These are phyloP conservation scores for Salix brachista DNA, from an alignment of 345 rosid species.

Conservation along the genomic window DNA sequence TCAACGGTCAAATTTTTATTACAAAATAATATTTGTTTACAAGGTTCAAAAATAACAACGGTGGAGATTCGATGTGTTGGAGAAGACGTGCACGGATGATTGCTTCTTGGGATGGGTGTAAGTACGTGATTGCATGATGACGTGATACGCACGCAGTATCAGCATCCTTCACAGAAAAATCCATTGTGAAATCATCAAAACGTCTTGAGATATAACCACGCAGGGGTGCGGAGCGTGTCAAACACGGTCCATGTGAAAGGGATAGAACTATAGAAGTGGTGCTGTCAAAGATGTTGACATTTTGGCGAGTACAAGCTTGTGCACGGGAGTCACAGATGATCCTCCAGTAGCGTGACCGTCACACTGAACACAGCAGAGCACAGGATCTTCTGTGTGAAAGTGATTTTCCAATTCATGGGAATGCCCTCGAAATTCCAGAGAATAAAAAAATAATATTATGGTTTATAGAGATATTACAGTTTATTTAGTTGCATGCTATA, in stretches of 20 bases:
- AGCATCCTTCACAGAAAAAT: slow-evolving; percentile 1
- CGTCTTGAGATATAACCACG: neutral
- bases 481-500: too few species aligned
- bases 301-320: neutral
- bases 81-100: neutral
- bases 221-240: neutral
- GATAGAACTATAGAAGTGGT: neutral
- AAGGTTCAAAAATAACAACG: neutral
- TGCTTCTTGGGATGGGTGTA: slow-evolving; percentile 12
- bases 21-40: too few species aligned
- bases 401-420: neutral
- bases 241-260: neutral
- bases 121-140: slow-evolving; percentile 15
- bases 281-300: neutral
- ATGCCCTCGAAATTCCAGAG: neutral
- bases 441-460: too few species aligned
- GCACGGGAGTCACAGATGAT: too few species aligned
- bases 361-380: too few species aligned
- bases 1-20: neutral
- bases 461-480: too few species aligned
- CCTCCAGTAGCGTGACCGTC: too few species aligned
- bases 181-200: slow-evolving; percentile 5
- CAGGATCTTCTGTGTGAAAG: too few species aligned
- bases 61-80: neutral
- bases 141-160: slow-evolving; percentile 29